phyloP scores from a whole-genome alignment of 768 basidiomycete genomes.

The Cyclocybe cylindracea region DNA sequence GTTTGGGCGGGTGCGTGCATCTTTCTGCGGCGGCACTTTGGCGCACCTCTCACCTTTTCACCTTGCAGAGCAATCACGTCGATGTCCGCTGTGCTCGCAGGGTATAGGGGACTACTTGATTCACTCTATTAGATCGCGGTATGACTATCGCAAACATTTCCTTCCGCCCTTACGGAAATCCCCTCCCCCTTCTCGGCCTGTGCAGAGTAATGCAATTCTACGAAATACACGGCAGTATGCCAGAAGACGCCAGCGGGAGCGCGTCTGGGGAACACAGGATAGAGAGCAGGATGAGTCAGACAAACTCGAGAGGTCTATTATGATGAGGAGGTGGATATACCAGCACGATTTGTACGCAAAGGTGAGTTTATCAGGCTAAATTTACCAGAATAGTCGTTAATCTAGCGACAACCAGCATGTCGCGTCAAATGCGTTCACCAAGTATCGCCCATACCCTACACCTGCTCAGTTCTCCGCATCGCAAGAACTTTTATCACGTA shows the following conservation, averaged over 20 bases:
- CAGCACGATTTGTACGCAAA: conserved; percentile 81
- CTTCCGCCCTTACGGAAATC: conserved; percentile 65
- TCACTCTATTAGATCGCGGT: conserved; percentile 74
- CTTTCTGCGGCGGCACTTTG: too few relatives aligned
- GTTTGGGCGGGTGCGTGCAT: conserved; percentile 74
- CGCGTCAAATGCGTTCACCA: conserved; percentile 83
- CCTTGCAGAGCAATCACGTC: conserved; percentile 66
- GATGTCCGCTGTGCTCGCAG: conserved; percentile 77
- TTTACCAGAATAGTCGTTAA: conserved; percentile 4
- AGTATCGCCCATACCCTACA: conserved; percentile 88
- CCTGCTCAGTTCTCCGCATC: conserved; percentile 83
- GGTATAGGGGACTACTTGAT: conserved; percentile 73
- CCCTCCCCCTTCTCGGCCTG: conserved; percentile 35
- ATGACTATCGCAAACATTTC: conserved; percentile 82
- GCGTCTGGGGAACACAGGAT: conserved; percentile 58
- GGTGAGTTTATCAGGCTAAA: conserved; percentile 39
- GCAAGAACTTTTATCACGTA: conserved; percentile 70
- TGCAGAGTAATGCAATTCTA: conserved; percentile 23
- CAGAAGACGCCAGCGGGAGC: conserved; percentile 40
- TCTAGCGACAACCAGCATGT: conserved; percentile 61
- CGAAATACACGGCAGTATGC: conserved; percentile 28
- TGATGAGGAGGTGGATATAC: conserved; percentile 79
- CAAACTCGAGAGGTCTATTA: conserved; percentile 74
- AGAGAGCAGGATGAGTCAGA: conserved; percentile 61
- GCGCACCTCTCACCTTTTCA: too few relatives aligned